Evolutionary conservation across 176 grass and related monocot genomes (phyloP), one percentile per base, ranked within the genome.

Genomic region (Oryza meyeriana): DNA sequence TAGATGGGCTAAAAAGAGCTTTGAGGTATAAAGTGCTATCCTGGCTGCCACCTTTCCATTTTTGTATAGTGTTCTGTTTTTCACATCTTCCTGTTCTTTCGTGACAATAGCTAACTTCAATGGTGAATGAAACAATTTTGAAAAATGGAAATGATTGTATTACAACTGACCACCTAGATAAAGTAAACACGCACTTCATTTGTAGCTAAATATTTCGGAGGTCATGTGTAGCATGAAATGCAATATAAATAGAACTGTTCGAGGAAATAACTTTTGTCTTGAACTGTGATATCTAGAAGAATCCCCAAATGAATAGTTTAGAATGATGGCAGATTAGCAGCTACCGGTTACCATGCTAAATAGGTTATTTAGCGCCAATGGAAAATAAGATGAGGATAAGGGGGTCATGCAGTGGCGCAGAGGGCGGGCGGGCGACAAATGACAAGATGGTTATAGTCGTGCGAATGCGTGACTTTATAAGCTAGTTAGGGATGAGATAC

Each of bases 1-100:
- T 97, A 2, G 90, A 93, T 87, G 95, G 90, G 9, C 63, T 98
- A 61, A 94, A 87, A 83, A 91, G 86, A 73, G 92, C 81, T 81
- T 91, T 94, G 81, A 98, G 92, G 95, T 98, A 85, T 80, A 22
- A 12, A 78, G 55, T 45, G 28, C 39, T 75, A 41, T 63, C 70
- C 31, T n/a, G 61, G n/a, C 38, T 72, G 13, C 47, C 10, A 30
- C 1, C 8, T 45, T 45, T 45, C 3, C 42, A 5, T 14, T 16
- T 72, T 55, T 71, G 52, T 33, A 24, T 61, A 4, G 0, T 52
- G 14, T 70, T 71, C 2, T 20, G 31, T 59, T 55, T 76, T 34
- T 31, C 41, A 32, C 9, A 59, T 61, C 50, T 41, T 1, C 10
- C 57, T 24, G 32, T 5, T 71, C 32, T 22, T 44, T 18, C 26